A percentile compares a stretch with the other conserved stretches of the same genome.
These are phyloP conservation scores for Capsicum chinense DNA, from an alignment of 257 asterid species.

Conservation along the genomic window DNA sequence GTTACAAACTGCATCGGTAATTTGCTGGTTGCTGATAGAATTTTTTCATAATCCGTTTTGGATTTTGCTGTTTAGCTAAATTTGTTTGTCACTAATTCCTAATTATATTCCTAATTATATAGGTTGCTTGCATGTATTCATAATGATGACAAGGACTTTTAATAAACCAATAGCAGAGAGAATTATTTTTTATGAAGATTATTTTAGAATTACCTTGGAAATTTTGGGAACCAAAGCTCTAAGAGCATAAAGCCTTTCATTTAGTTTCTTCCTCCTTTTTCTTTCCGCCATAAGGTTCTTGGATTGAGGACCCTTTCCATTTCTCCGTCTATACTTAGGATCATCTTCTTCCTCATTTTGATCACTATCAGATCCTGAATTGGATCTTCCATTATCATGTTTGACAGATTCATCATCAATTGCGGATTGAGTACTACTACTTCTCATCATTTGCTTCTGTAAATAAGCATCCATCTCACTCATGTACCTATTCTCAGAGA, in stretches of 20 bases:
- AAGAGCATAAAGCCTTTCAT: slow-evolving; percentile 79
- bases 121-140: not conserved
- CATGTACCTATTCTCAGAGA: slow-evolving; percentile 36
- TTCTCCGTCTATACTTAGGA: slow-evolving; percentile 58
- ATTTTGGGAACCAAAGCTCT: slow-evolving; percentile 87
- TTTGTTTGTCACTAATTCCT: not conserved
- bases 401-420: slow-evolving; percentile 55
- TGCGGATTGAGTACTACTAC: slow-evolving; percentile 40
- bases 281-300: slow-evolving; percentile 88
- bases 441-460: slow-evolving; percentile 45
- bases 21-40: not conserved
- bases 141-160: slow-evolving; percentile 7
- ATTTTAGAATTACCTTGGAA: slow-evolving; percentile 58
- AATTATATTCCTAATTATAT: not conserved
- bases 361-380: slow-evolving; percentile 62
- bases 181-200: not conserved
- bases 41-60: not conserved
- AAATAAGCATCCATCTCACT: slow-evolving; percentile 41
- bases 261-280: slow-evolving; percentile 85
- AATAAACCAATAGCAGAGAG: not conserved
- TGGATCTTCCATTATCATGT: slow-evolving; percentile 59
- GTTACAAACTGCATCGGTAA: not conserved
- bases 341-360: slow-evolving; percentile 76
- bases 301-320: slow-evolving; percentile 69
- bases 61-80: not conserved